Evolutionary conservation across 2,329 filamentous ascomycete genomes (phyloP).

Genomic region (Fusarium penzigii): DNA sequence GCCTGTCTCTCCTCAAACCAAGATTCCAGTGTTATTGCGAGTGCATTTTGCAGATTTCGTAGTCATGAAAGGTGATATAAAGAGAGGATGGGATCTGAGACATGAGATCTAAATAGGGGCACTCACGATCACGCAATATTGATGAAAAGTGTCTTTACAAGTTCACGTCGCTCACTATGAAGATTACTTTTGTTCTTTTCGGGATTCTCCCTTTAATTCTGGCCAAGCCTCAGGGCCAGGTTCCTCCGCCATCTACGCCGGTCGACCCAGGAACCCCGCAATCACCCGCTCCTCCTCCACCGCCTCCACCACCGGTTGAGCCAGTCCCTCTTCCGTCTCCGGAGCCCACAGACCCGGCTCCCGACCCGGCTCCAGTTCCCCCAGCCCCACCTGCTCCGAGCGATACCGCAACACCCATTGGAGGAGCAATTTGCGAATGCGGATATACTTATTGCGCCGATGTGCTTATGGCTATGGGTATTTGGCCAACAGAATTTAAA

Average conservation of each 20-base stretch:
- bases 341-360: conserved; percentile 18
- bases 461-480: conserved; percentile 41
- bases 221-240: not conserved
- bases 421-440: conserved; percentile 40
- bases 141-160: too few species aligned
- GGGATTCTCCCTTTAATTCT: too few species aligned
- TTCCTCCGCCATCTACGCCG: conserved; percentile 1
- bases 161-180: too few species aligned
- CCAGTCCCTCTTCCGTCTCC: conserved; percentile 25
- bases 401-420: conserved; percentile 19
- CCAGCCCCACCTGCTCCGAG: conserved; percentile 19
- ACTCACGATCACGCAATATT: too few species aligned
- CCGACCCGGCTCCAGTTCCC: not conserved
- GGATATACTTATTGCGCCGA: conserved; percentile 45
- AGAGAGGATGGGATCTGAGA: too few species aligned
- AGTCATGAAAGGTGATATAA: too few species aligned
- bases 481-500: not conserved
- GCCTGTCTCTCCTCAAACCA: too few species aligned
- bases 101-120: too few species aligned
- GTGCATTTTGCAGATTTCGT: too few species aligned
- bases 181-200: too few species aligned
- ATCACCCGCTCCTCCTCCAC: conserved; percentile 7
- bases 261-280: conserved; percentile 6
- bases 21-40: too few species aligned
- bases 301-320: conserved; percentile 3